Evolutionary conservation across 2,329 filamentous ascomycete genomes (phyloP).

Genomic region (Ophiostoma pallidulum): DNA sequence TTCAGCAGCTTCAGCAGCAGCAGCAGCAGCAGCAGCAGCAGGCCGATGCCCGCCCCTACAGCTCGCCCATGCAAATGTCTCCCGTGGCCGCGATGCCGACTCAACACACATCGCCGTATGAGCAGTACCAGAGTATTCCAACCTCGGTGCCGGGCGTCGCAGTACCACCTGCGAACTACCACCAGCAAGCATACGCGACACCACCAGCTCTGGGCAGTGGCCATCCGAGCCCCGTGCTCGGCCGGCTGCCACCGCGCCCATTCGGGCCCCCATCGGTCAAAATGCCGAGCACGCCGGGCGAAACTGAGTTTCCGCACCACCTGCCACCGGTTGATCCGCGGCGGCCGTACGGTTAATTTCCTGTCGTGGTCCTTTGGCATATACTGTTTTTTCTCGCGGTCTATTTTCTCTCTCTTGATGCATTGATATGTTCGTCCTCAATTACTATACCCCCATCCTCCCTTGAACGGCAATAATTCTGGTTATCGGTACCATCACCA

Average conservation of each 20-base stretch:
- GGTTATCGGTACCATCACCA: neutral
- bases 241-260: neutral
- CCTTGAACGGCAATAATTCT: too few relatives aligned
- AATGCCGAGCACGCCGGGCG: slow-evolving; percentile 13
- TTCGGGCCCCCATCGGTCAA: slow-evolving; percentile 7
- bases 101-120: neutral
- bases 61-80: slow-evolving; percentile 11
- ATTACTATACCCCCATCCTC: too few relatives aligned
- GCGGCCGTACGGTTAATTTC: neutral
- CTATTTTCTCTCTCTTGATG: too few relatives aligned
- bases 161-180: neutral
- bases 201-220: too few relatives aligned
- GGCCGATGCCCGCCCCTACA: neutral
- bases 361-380: too few relatives aligned
- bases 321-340: slow-evolving; percentile 7
- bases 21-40: neutral
- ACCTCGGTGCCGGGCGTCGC: neutral
- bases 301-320: slow-evolving; percentile 9
- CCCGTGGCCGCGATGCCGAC: neutral
- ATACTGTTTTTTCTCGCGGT: too few relatives aligned
- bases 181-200: neutral
- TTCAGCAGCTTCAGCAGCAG: too few relatives aligned
- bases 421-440: too few relatives aligned
- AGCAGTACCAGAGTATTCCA: neutral
- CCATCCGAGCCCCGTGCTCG: neutral